Evolutionary conservation across 2,329 filamentous ascomycete species (phyloP).

Genomic region (Pseudodiploospora longispora): DNA sequence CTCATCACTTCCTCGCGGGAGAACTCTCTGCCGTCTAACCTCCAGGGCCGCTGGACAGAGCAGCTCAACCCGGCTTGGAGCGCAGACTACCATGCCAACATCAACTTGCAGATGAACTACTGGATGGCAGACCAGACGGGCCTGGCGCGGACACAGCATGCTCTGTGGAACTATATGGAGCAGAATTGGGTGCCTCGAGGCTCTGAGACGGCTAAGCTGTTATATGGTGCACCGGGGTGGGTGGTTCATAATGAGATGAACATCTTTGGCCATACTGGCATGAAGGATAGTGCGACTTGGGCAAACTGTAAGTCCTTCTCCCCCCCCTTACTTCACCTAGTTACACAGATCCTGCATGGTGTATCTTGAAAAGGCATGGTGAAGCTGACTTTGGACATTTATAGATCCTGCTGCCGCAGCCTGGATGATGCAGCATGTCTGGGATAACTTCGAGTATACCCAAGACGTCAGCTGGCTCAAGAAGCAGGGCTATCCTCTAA

Average conservation of each 20-base stretch:
- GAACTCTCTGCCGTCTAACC: slow-evolving; percentile 45
- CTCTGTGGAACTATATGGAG: slow-evolving; percentile 45
- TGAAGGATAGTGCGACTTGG: slow-evolving; percentile 13
- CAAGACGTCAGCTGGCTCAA: slow-evolving; percentile 38
- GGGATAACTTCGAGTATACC: slow-evolving; percentile 48
- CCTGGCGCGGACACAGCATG: slow-evolving; percentile 33
- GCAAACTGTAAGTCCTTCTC: slow-evolving; percentile 19
- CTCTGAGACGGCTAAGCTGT: slow-evolving; percentile 39
- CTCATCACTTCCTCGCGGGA: slow-evolving; percentile 46
- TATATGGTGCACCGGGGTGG: slow-evolving; percentile 49
- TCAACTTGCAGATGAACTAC: slow-evolving; percentile 56
- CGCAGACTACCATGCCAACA: slow-evolving; percentile 49
- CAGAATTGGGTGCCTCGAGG: slow-evolving; percentile 47
- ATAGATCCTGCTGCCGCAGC: slow-evolving; percentile 38
- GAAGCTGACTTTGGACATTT: background rate
- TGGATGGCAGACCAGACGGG: slow-evolving; percentile 48
- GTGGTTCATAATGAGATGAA: slow-evolving; percentile 51
- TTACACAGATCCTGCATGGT: too few relatives aligned
- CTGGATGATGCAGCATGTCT: slow-evolving; percentile 55
- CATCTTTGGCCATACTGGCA: slow-evolving; percentile 46
- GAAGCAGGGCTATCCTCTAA: slow-evolving; percentile 41
- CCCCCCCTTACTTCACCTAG: background rate
- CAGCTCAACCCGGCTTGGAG: slow-evolving; percentile 33
- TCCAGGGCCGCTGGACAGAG: slow-evolving; percentile 49
- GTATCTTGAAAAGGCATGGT: too few relatives aligned